Base-by-base conservation (phyloP, 371 early-diverging fungal species). In the Mortierella sp. region DNA sequence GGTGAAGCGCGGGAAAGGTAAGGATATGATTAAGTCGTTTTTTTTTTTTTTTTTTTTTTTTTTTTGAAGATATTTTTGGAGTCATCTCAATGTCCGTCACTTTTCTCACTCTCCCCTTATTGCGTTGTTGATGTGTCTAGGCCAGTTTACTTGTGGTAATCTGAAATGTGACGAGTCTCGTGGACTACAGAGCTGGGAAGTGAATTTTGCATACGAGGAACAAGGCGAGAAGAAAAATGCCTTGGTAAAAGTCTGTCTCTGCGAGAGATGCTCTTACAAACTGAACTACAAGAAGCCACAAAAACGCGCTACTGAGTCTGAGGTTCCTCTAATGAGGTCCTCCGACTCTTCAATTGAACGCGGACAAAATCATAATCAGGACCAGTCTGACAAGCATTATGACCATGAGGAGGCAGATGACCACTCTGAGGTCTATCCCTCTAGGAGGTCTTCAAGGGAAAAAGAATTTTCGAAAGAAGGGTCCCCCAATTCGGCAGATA, bases 131-230 rank as follows among this genome's bases (percentile, higher is more conserved):
- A n/a, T n/a, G n/a, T n/a, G n/a, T n/a, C 45, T 65, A 87, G 90
- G 93, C 1, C 92, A 93, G 70, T 93, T 92, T 70, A 83, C 84
- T 5, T 94, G 94, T 69, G 94, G 87, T 6, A 89, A 87, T 50
- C 82, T 90, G 7, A 67, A 81, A 16, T 92, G 94, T 64, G 82
- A 84, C 7, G 72, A 70, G 23, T 76, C 80, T 1, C 48, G 80
- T 0, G 67, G 75, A 0, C 72, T 95, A 30, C 79, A 86, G 58
- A 89, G 92, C 51, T 96, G 96, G 96, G 96, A 95, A 69, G 93
- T 95, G 37, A 93, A 93, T 64, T 96, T 96, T 81, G 92, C 85
- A 3, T 95, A 95, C 73, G 69, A 88, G 21, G 95, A 96, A 44
- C 66, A 69, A 25, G 68, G 86, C 0, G 85, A 86, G 60, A 85